Evolutionary conservation across 306 rosid species (phyloP).

Genomic region (Malus sieversii): DNA sequence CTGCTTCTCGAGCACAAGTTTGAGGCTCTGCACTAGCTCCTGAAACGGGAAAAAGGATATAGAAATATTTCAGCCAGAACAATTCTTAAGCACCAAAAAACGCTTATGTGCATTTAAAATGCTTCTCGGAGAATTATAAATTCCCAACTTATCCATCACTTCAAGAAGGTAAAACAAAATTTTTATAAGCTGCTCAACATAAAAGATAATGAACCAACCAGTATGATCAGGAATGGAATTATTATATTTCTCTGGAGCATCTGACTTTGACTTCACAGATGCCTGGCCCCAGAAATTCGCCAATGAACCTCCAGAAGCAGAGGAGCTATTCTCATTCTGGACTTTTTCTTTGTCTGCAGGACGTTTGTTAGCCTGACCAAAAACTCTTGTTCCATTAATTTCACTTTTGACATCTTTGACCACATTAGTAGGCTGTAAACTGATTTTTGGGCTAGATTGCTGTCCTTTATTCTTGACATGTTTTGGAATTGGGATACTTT

Average conservation of each 20-base stretch:
- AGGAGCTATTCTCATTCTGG: constrained; percentile 52
- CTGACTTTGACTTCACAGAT: constrained; percentile 60
- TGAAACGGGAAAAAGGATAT: constrained; percentile 12
- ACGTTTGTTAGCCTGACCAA: constrained; percentile 43
- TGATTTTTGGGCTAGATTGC: constrained; percentile 35
- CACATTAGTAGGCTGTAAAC: constrained; percentile 31
- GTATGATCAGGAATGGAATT: constrained; percentile 26
- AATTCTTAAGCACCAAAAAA: background rate
- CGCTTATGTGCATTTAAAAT: background rate
- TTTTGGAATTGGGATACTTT: constrained; percentile 17
- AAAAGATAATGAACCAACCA: constrained; percentile 47
- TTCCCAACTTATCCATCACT: background rate
- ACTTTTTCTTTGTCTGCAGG: constrained; percentile 39
- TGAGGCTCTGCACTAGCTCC: constrained; percentile 55
- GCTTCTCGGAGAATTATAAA: background rate
- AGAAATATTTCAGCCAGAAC: background rate
- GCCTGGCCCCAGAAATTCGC: constrained; percentile 76
- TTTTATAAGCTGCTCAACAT: background rate
- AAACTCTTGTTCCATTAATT: constrained; percentile 34
- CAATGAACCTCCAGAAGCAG: constrained; percentile 62
- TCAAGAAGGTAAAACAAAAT: constrained; percentile 14
- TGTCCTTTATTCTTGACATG: constrained; percentile 27
- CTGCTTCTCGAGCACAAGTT: constrained; percentile 47
- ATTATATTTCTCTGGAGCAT: constrained; percentile 35
- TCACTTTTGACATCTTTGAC: constrained; percentile 61